Conservation (phyloP, 208 protist species). For the Vickermania spadyakhi region DNA sequence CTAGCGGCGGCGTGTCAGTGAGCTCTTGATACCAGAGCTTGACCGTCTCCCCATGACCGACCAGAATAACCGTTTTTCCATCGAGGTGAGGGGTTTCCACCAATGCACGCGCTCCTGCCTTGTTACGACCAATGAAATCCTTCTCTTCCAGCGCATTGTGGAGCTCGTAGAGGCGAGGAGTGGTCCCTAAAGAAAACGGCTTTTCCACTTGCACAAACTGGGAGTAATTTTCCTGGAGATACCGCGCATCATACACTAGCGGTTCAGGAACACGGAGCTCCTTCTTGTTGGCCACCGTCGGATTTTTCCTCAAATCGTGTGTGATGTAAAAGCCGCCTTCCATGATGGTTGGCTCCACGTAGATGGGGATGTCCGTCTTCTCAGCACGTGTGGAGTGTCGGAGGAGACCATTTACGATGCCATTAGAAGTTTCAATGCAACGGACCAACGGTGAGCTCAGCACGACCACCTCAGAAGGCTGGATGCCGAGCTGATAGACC, state of each 20-base stretch:
- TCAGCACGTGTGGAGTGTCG: not conserved
- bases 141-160: not conserved
- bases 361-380: not conserved
- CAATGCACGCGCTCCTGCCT: not conserved
- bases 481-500: not conserved
- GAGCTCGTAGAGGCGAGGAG: not conserved
- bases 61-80: constrained; percentile 11
- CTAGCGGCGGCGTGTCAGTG: not conserved
- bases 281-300: not conserved
- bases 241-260: not conserved
- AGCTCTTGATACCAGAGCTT: not conserved
- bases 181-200: not conserved
- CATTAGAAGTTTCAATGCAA: constrained; percentile 8
- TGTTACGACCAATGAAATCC: not conserved
- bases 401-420: constrained; percentile 1
- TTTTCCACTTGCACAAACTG: not conserved
- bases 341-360: constrained; percentile 4
- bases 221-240: not conserved
- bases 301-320: constrained; percentile 4
- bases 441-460: constrained; percentile 7
- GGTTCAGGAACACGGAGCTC: not conserved
- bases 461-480: not conserved
- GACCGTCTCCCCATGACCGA: constrained; percentile 7
- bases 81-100: not conserved
- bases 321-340: constrained; percentile 5